Evolutionary conservation across 352 stramenopile species (phyloP).

Genomic region (Phytophthora megakarya): DNA sequence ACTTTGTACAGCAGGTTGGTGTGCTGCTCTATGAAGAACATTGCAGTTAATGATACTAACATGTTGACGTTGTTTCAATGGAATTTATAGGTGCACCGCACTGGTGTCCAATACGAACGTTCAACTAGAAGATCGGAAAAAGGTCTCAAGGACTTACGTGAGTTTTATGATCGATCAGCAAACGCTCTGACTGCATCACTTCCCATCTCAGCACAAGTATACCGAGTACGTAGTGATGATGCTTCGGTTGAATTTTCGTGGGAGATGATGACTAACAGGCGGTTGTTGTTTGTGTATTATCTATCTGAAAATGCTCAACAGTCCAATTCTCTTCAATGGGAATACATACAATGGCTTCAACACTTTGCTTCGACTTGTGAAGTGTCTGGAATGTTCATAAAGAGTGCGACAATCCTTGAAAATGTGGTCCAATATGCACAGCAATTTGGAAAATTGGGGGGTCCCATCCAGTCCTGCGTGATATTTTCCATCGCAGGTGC

Average conservation of each 20-base stretch:
- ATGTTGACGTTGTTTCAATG: background rate
- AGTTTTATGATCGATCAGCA: slow-evolving; percentile 52
- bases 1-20: slow-evolving; percentile 66
- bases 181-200: slow-evolving; percentile 24
- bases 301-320: slow-evolving; percentile 17
- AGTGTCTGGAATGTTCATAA: slow-evolving; percentile 27
- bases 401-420: slow-evolving; percentile 45
- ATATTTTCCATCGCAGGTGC: slow-evolving; percentile 30
- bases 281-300: too few species aligned
- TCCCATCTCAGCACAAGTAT: slow-evolving; percentile 21
- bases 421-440: slow-evolving; percentile 40
- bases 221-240: slow-evolving; percentile 32
- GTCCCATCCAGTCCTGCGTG: slow-evolving; percentile 29
- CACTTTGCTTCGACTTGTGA: slow-evolving; percentile 64
- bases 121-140: slow-evolving; percentile 32
- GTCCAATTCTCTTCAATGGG: slow-evolving; percentile 54
- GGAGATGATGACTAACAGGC: slow-evolving; percentile 3
- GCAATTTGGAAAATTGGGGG: slow-evolving; percentile 14
- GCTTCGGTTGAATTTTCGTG: slow-evolving; percentile 3
- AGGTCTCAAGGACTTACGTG: slow-evolving; percentile 34
- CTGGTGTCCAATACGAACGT: slow-evolving; percentile 68
- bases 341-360: slow-evolving; percentile 66
- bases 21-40: background rate
- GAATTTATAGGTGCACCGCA: slow-evolving; percentile 52
- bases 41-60: background rate